Evolutionary conservation across 345 rosid genomes (phyloP), one percentile per base, ranked within the genome.

Genomic region (Alliaria petiolata): DNA sequence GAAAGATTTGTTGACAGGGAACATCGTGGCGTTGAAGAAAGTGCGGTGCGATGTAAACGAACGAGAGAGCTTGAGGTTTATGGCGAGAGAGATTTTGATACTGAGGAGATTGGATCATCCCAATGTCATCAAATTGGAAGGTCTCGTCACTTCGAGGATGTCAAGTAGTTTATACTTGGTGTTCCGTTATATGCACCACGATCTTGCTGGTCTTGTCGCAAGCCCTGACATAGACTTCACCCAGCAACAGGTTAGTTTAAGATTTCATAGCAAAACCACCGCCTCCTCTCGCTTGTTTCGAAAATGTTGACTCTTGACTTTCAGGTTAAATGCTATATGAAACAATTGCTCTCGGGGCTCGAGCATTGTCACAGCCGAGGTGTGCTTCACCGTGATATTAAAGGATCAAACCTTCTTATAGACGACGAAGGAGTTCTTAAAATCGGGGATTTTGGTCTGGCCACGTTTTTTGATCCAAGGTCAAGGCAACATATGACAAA

Each of bases 381-480:
- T 5, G 65, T 61, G 12, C 51, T 61, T 61, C 65, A 61, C 65
- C 65, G 65, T 42, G 65, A 61, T 43, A 61, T 61, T 12, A 61
- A 61, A 42, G 65, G 65, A 61, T 61, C 65, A 61, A 61, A 61
- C 38, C 65, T 61, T 61, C 65, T 61, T 26, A 61, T 61, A 61
- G 51, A 42, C 25, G 65, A 61, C 9, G 65, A 28, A n/a, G 65
- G 65, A 61, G 65, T 61, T 25, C 51, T 61, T 19, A 42, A 16
- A 15, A 61, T 61, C 6, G 65, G 65, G 4, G 65, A 61, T 26
- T 61, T 61, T 9, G 65, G 65, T 26, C 65, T 61, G 0, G 65
- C 65, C 0, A 61, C 50, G 13, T 61, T 42, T 16, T 61, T 61
- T 6, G 65, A 61, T 61, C 14, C 50, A 14, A 61, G 31, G 26